These are phyloP conservation scores for Globisporangium parvum DNA, from an alignment of 352 stramenopile species.

Conservation along the genomic window DNA sequence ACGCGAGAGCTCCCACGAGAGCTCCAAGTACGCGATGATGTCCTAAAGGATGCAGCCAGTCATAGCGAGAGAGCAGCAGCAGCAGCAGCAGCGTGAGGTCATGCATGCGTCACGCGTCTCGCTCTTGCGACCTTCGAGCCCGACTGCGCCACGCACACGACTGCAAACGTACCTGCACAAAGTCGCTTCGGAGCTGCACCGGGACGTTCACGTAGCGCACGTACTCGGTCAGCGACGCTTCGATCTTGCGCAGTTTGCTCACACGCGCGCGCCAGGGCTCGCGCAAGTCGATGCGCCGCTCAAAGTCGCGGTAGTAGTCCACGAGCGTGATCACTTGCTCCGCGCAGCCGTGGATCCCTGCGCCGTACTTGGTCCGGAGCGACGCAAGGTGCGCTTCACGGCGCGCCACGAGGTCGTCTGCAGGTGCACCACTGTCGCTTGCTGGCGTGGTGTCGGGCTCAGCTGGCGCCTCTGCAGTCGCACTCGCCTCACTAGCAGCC, in stretches of 20 bases:
- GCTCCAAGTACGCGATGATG: conserved; percentile 25
- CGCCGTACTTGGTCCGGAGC: conserved; percentile 61
- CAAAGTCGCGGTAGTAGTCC: conserved; percentile 79
- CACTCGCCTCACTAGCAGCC: background rate
- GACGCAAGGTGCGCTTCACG: conserved; percentile 20
- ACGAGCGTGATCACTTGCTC: conserved; percentile 79
- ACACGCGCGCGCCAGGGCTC: conserved; percentile 68
- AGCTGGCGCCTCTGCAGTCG: background rate
- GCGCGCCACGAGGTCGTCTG: conserved; percentile 6
- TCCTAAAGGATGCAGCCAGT: conserved; percentile 9
- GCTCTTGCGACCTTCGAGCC: no score
- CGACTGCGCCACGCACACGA: no score
- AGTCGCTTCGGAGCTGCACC: conserved; percentile 37
- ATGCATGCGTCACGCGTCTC: no score
- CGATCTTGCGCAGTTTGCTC: conserved; percentile 71
- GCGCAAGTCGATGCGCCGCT: conserved; percentile 57
- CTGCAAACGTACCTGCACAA: conserved; percentile 38
- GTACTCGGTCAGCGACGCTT: conserved; percentile 60
- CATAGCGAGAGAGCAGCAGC: background rate
- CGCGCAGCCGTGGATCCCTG: conserved; percentile 44
- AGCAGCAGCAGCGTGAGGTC: no score
- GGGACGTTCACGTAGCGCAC: conserved; percentile 62
- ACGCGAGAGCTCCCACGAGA: conserved; percentile 20
- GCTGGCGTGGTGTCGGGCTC: background rate
- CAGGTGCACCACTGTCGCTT: background rate